A percentile compares a stretch with the other conserved stretches of the same genome.
phyloP scores from a whole-genome alignment of 2,329 filamentous ascomycete species.

The Calonectria multiphialidica region DNA sequence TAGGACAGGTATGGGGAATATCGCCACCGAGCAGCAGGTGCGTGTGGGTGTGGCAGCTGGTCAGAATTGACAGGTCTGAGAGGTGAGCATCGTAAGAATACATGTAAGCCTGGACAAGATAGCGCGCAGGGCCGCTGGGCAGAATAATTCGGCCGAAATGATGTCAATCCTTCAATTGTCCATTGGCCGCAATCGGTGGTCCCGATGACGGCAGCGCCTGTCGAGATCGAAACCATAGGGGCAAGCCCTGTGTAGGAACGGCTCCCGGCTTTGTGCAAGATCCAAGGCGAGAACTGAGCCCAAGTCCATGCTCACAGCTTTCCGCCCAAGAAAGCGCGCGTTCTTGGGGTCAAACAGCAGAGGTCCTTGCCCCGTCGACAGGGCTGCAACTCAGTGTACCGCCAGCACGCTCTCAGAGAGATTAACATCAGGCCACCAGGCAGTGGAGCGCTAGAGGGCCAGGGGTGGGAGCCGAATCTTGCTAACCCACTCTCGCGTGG shows the following conservation, averaged over 20 bases:
- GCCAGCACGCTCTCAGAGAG: conserved; percentile 38
- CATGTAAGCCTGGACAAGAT: background rate
- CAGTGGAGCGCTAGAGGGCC: conserved; percentile 31
- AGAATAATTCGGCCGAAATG: background rate
- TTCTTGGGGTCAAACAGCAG: conserved; percentile 12
- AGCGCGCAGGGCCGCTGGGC: background rate
- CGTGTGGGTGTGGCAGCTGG: background rate
- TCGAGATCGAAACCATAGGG: background rate
- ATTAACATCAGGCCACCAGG: conserved; percentile 45
- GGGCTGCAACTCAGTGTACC: conserved; percentile 36
- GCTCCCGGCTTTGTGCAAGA: conserved; percentile 12
- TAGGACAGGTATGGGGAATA: background rate
- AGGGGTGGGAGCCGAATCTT: conserved; percentile 37
- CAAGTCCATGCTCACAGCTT: conserved; percentile 5
- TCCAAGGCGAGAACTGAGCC: conserved; percentile 10
- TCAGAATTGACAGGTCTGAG: background rate
- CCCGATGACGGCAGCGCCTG: background rate
- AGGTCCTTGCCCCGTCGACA: conserved; percentile 21
- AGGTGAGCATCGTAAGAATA: conserved; percentile 1
- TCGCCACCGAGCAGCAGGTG: conserved; percentile 2
- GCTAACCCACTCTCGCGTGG: conserved; percentile 48
- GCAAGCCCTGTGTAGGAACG: conserved; percentile 3
- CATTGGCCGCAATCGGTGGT: background rate
- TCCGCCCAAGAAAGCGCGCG: conserved; percentile 14
- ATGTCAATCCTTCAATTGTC: background rate